Conservation (phyloP, 164 flowering plant genomes). For the Nymphaea thermarum region DNA sequence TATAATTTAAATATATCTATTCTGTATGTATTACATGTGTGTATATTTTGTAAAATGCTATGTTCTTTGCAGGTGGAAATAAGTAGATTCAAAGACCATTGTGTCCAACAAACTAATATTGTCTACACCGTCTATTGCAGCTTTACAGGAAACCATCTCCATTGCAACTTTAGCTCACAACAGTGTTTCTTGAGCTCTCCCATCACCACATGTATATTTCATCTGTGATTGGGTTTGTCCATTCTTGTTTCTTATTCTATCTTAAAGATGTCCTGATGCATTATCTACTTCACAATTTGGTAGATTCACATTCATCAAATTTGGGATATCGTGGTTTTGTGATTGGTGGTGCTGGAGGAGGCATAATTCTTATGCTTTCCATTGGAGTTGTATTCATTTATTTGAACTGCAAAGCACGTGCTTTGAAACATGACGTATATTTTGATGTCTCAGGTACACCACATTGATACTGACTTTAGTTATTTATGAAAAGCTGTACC, state of each 20-base stretch:
- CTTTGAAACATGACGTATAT: slow-evolving; percentile 35
- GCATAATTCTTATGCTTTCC: slow-evolving; percentile 33
- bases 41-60: no score
- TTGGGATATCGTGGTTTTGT: slow-evolving; percentile 5
- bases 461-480: no score
- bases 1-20: no score
- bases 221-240: background rate
- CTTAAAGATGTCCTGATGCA: background rate
- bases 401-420: slow-evolving; percentile 18
- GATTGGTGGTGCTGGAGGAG: slow-evolving; percentile 28
- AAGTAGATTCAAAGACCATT: no score
- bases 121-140: slow-evolving; percentile 21
- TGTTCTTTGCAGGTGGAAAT: no score
- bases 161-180: slow-evolving; percentile 46
- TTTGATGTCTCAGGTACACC: slow-evolving; percentile 65
- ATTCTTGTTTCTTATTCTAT: background rate
- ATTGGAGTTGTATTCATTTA: slow-evolving; percentile 36
- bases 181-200: slow-evolving; percentile 3
- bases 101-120: no score
- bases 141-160: slow-evolving; percentile 60
- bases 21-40: no score
- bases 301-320: background rate
- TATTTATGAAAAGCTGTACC: no score
- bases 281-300: background rate
- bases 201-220: background rate